Base-by-base conservation (phyloP, 257 asterid genomes). In the Solanum corneliomulleri region DNA sequence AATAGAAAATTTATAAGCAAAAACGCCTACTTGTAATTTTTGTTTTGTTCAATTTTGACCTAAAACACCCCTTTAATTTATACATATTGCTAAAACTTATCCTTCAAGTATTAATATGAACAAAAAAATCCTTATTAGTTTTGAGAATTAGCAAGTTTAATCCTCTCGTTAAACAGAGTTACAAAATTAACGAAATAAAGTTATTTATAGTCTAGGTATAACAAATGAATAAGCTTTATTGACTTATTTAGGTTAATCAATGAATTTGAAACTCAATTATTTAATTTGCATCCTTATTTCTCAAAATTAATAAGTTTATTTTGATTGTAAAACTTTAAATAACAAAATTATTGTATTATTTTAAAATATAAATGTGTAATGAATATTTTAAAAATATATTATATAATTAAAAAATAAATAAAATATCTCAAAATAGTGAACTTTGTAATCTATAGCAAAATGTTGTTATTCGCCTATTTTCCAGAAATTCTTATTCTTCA, bases 401-500 rank as follows among this genome's bases (percentile, higher is more conserved):
- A 33, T 33, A 33, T 3, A 33, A 33, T 33, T 33, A 33, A 33
- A 33, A 33, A 33, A 33, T 33, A 33, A 33, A 33, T 33, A 33
- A 33, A 3, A 33, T 33, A 31, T 31, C 33, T 31, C 33, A 31
- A 31, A 31, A 31, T 31, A 31, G 3, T 33, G 1, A 21, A 33
- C 7, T 58, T 21, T 35, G 0, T 35, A 35, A 35, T 0, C 1
- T 7, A 35, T 35, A 35, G 39, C 39, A 35, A 35, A 35, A 0
- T 35, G 39, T 35, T 35, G 39, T 35, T 0, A 0, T 35, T 35
- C 7, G 0, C 1, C 39, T 35, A 5, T 35, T 6, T 35, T 0
- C 0, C 7, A 35, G 0, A 1, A 35, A 35, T 1, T 1, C 7
- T 35, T 0, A 1, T 6, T 35, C 39, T 7, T 0, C 39, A 6